Evolutionary conservation across 1,284 basidiomycete species (phyloP), one percentile per base, ranked within the genome.

Genomic region (Mycosarcoma maydis): DNA sequence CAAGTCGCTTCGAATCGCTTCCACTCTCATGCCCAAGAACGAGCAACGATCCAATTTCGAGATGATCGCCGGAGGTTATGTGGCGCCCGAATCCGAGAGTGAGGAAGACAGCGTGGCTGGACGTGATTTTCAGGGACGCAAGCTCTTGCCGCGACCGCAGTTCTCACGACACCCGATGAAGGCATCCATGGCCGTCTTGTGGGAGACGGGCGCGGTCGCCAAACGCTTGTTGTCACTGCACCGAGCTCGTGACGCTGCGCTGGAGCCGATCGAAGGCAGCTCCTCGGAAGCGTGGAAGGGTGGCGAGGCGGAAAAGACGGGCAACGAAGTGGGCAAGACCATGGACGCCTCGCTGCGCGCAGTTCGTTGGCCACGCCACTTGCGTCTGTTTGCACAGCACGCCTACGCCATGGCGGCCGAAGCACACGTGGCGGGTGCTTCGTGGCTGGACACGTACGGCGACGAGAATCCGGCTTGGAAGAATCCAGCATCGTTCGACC

Each of bases 401-500:
- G 65, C 72, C 11, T 76, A 72, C 20, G 72, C 74, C 23, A 71
- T 76, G 65, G 67, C 72, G 1, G 68, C 72, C 32, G 74, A 76
- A 36, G 51, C 52, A 29, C 71, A 69, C 32, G 66, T 62, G 5
- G 58, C 66, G 1, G 66, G 61, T 24, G 39, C 56, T 4, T 65
- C 71, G 26, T 72, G 64, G 57, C 30, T 57, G 10, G 48, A 57
- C 32, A 53, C 57, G 22, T 58, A 55, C 32, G 49, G 48, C 24
- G 65, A 59, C 37, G 53, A 68, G 30, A 53, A 64, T 16, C 59
- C 62, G 16, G 41, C 43, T 30, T 68, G 64, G 62, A 65, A 66
- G 53, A 67, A 53, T 37, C 60, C 65, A 42, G 52, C 64, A 5
- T 57, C 59, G 45, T 65, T 71, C 40, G 51, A 60, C 11, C 39